A percentile compares a stretch with the other conserved stretches of the same genome.
Conservation (phyloP, 345 rosid species). For the Aegle marmelos region DNA sequence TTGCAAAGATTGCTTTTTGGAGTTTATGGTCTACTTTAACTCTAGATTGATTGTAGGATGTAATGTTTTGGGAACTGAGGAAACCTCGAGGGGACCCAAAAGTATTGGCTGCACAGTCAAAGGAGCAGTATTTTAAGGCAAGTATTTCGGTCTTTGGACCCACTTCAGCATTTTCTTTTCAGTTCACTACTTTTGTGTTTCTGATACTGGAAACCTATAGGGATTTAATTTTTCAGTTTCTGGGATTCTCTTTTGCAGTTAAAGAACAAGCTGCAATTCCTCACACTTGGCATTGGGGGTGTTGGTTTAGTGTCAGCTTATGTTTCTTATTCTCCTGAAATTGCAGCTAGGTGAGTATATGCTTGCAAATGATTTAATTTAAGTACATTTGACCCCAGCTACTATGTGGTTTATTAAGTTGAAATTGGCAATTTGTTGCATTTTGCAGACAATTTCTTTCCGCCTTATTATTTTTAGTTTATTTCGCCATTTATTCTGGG, state of each 20-base stretch:
- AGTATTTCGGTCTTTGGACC: constrained; percentile 6
- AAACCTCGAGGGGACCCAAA: constrained; percentile 70
- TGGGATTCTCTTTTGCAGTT: constrained; percentile 51
- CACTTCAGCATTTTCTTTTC: constrained; percentile 1
- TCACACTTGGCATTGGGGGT: constrained; percentile 76
- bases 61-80: constrained; percentile 61
- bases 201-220: not conserved
- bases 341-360: constrained; percentile 72
- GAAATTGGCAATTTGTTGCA: constrained; percentile 3
- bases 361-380: not conserved
- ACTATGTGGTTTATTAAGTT: not conserved
- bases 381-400: not conserved
- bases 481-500: not conserved
- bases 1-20: constrained; percentile 6
- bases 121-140: constrained; percentile 80
- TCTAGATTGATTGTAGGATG: constrained; percentile 44
- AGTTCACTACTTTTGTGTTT: not conserved
- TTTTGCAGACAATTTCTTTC: not conserved
- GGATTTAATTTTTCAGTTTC: not conserved
- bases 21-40: constrained; percentile 16
- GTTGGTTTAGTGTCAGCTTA: constrained; percentile 85
- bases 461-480: not conserved
- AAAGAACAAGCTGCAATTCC: constrained; percentile 63
- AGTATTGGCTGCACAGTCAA: constrained; percentile 71
- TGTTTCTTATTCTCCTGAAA: constrained; percentile 79